These are phyloP conservation scores for Coemansia sp. DNA, from an alignment of 192 early-diverging fungal genomes.

Conservation along the genomic window DNA sequence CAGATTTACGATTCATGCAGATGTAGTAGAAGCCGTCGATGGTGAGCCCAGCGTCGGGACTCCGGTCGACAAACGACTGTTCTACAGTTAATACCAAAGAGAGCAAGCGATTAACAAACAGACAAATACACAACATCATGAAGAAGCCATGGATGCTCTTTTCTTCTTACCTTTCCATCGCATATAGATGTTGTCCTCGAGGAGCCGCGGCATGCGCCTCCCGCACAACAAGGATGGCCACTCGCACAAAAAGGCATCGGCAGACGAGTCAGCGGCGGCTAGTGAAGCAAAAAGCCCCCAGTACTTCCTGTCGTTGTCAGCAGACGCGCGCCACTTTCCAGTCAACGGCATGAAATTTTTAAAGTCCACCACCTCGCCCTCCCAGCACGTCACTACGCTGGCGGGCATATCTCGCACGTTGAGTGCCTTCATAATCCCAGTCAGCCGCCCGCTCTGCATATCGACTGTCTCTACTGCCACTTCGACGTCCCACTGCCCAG, in stretches of 20 bases:
- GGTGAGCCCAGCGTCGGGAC: conserved; percentile 59
- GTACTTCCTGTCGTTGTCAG: conserved; percentile 31
- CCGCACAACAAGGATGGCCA: conserved; percentile 37
- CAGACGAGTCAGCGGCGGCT: conserved; percentile 28
- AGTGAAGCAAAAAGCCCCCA: conserved; percentile 46
- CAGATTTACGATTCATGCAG: conserved; percentile 62
- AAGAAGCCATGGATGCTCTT: background rate
- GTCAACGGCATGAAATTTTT: conserved; percentile 60
- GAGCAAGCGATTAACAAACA: background rate
- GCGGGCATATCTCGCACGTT: conserved; percentile 58
- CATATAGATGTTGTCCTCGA: conserved; percentile 70
- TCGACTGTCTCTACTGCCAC: conserved; percentile 51
- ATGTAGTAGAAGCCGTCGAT: conserved; percentile 73
- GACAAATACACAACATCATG: background rate
- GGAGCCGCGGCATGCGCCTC: conserved; percentile 52
- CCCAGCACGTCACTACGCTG: conserved; percentile 63
- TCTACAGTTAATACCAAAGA: conserved; percentile 26
- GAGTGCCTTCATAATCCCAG: conserved; percentile 63
- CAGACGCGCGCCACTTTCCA: conserved; percentile 59
- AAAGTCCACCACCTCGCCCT: conserved; percentile 71
- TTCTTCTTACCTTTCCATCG: conserved; percentile 62
- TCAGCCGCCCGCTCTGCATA: conserved; percentile 26
- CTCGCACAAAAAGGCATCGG: conserved; percentile 25
- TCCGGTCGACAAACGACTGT: conserved; percentile 59
- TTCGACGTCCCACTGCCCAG: conserved; percentile 44